A percentile compares a stretch with the other conserved stretches of the same genome.
Evolutionary conservation across 1,139 yeast genomes (phyloP).

Genomic region (Geotrichum candidum): DNA sequence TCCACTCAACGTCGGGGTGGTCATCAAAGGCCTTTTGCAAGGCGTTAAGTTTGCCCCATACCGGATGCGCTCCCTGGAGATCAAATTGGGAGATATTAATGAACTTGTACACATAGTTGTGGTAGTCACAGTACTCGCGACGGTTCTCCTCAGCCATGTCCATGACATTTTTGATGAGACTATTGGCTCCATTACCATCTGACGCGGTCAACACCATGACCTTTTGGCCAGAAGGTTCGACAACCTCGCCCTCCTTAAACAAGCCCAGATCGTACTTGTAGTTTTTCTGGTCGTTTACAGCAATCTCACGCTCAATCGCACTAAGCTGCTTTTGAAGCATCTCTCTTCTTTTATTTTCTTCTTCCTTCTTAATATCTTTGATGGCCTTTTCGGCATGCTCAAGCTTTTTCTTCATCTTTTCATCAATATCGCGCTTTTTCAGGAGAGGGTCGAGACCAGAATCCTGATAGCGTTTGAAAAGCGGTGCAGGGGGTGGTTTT

Average conservation of each 20-base stretch:
- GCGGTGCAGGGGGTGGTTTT: not conserved
- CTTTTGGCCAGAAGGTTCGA: slow-evolving; percentile 22
- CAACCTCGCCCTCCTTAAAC: not conserved
- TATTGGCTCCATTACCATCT: slow-evolving; percentile 28
- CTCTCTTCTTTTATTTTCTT: slow-evolving; percentile 12
- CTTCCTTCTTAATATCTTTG: slow-evolving; percentile 11
- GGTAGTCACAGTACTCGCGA: slow-evolving; percentile 31
- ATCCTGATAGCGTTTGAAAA: not conserved
- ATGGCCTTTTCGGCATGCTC: slow-evolving; percentile 14
- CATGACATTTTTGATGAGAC: slow-evolving; percentile 24
- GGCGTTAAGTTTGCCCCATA: slow-evolving; percentile 27
- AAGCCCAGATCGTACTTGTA: slow-evolving; percentile 7
- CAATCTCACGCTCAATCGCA: slow-evolving; percentile 7
- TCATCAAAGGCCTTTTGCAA: slow-evolving; percentile 23
- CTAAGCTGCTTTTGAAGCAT: slow-evolving; percentile 6
- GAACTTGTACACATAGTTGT: slow-evolving; percentile 31
- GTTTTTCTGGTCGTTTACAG: slow-evolving; percentile 10
- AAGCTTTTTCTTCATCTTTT: not conserved
- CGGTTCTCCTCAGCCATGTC: slow-evolving; percentile 30
- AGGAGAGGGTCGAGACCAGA: not conserved
- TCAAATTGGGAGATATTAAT: slow-evolving; percentile 25
- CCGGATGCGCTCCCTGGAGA: slow-evolving; percentile 17
- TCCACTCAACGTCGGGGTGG: slow-evolving; percentile 27
- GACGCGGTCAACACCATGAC: slow-evolving; percentile 31
- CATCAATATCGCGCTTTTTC: not conserved